These are phyloP conservation scores for Benincasa hispida DNA, from an alignment of 306 rosid species.

Conservation along the genomic window DNA sequence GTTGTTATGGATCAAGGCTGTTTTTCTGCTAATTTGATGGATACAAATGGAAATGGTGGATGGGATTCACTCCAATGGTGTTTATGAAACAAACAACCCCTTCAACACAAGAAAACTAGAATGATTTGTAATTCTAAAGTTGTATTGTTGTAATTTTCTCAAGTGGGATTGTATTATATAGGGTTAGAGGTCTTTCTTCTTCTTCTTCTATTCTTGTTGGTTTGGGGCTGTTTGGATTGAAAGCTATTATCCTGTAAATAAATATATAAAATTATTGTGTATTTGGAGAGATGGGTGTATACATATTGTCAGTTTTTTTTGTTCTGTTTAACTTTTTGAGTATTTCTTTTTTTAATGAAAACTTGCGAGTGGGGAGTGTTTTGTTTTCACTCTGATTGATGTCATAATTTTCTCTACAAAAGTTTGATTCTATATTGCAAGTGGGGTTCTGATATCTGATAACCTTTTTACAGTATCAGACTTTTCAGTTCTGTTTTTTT, in stretches of 20 bases:
- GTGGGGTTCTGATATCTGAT: not conserved
- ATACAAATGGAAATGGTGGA: constrained; percentile 2
- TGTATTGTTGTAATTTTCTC: not conserved
- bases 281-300: not conserved
- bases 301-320: not conserved
- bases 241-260: not conserved
- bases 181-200: not conserved
- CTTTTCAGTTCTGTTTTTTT: not conserved
- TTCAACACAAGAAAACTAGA: not conserved
- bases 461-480: not conserved
- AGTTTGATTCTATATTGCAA: not conserved
- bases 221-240: not conserved
- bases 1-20: constrained; percentile 9
- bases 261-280: not conserved
- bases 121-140: not conserved
- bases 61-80: constrained; percentile 56
- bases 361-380: too few relatives aligned
- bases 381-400: not conserved
- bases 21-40: constrained; percentile 19
- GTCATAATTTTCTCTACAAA: not conserved
- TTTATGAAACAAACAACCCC: constrained; percentile 14
- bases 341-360: not conserved
- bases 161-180: not conserved
- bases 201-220: not conserved
- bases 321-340: not conserved